Conservation (phyloP, 805 yeast genomes). For the Barnettozyma botsteinii region DNA sequence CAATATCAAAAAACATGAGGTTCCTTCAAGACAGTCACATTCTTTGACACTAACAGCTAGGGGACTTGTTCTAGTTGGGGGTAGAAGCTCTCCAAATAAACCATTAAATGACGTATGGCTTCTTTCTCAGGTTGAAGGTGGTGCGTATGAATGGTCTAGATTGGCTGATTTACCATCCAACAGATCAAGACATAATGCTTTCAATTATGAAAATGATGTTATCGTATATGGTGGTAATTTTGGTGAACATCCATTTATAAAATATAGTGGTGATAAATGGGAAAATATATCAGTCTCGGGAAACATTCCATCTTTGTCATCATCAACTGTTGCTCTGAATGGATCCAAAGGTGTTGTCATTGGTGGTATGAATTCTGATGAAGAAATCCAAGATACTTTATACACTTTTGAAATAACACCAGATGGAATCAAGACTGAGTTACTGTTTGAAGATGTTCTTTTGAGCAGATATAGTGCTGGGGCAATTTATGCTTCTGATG, state of each 20-base stretch:
- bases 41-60: constrained; percentile 33
- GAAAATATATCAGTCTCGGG: constrained; percentile 1
- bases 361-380: constrained; percentile 39
- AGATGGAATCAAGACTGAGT: constrained; percentile 18
- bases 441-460: constrained; percentile 24
- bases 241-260: constrained; percentile 19
- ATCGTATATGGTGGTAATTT: constrained; percentile 49
- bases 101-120: constrained; percentile 41
- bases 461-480: constrained; percentile 48
- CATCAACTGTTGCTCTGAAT: constrained; percentile 34
- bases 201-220: constrained; percentile 27
- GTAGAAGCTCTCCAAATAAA: constrained; percentile 56
- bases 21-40: constrained; percentile 52
- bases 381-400: constrained; percentile 26
- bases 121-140: constrained; percentile 14
- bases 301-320: constrained; percentile 23
- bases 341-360: constrained; percentile 34
- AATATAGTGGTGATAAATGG: constrained; percentile 13
- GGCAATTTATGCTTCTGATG: constrained; percentile 25
- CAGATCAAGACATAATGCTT: constrained; percentile 48
- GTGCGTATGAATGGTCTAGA: constrained; percentile 35
- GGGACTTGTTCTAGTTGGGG: constrained; percentile 49
- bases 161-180: constrained; percentile 35
- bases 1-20: constrained; percentile 9
- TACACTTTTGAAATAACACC: constrained; percentile 30